Percentiles rank a stretch among this genome's conserved stretches.
Conservation (phyloP, 202 grass and related monocot genomes). For the Zoysia matrella region DNA sequence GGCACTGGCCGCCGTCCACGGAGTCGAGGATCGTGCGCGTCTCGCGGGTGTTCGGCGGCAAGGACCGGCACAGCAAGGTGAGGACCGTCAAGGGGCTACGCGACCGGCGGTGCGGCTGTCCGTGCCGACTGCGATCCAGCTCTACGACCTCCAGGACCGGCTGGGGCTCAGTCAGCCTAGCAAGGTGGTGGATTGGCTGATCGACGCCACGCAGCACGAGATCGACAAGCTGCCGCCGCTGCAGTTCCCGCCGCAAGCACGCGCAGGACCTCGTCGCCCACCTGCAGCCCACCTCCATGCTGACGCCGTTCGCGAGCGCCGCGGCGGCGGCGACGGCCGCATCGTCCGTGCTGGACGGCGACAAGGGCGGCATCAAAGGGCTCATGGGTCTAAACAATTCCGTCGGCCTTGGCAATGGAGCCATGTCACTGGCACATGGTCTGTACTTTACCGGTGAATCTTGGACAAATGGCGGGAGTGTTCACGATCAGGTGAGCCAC, state of each 20-base stretch:
- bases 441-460: conserved; percentile 37
- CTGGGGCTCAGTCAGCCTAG: conserved; percentile 90
- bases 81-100: conserved; percentile 80
- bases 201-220: conserved; percentile 78
- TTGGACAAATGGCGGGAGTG: conserved; percentile 35
- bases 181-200: conserved; percentile 94
- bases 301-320: conserved; percentile 34
- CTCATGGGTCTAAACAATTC: conserved; percentile 54
- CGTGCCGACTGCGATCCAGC: conserved; percentile 86
- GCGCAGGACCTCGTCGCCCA: conserved; percentile 54
- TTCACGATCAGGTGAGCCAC: conserved; percentile 38
- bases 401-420: conserved; percentile 34
- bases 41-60: conserved; percentile 85
- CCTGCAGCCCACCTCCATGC: conserved; percentile 35
- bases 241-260: conserved; percentile 54
- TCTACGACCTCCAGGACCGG: conserved; percentile 96
- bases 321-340: background rate
- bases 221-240: conserved; percentile 92
- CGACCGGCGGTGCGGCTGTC: conserved; percentile 90
- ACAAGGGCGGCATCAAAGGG: conserved; percentile 37
- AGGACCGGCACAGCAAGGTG: conserved; percentile 97
- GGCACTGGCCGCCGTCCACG: conserved; percentile 70
- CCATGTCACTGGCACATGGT: conserved; percentile 50
- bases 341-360: conserved; percentile 13
- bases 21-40: conserved; percentile 92